Percentiles rank a stretch among this genome's conserved stretches.
Conservation (phyloP, 148 eudicot species). For the Suaeda aralocaspica region DNA sequence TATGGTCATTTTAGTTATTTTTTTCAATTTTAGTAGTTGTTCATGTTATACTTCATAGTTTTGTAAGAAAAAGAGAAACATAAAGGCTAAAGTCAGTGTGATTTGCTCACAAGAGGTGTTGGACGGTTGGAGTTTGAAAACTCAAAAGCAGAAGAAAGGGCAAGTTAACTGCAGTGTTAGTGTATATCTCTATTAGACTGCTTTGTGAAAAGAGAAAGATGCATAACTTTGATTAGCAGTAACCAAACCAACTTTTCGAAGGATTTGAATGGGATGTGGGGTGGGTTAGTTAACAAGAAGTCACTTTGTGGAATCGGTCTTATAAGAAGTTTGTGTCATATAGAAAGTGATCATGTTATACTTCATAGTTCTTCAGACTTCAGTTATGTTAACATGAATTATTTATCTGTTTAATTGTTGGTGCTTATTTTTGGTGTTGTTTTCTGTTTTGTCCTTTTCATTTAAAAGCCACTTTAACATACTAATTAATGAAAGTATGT, state of each 20-base stretch:
- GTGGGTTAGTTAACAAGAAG: conserved; percentile 56
- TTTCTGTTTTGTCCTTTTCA: too few relatives aligned
- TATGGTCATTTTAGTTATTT: too few relatives aligned
- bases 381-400: too few relatives aligned
- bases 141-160: conserved; percentile 86
- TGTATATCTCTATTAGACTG: conserved; percentile 56
- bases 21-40: too few relatives aligned
- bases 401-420: too few relatives aligned
- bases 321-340: conserved; percentile 58
- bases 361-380: too few relatives aligned
- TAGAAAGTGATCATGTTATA: too few relatives aligned
- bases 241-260: conserved; percentile 32
- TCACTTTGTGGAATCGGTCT: conserved; percentile 68
- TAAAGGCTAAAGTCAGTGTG: conserved; percentile 50
- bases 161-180: conserved; percentile 81
- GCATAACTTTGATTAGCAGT: conserved; percentile 46
- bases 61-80: conserved; percentile 24
- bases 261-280: conserved; percentile 62
- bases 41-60: conserved; percentile 20
- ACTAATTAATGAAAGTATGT: too few relatives aligned
- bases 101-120: conserved; percentile 75
- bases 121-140: conserved; percentile 64
- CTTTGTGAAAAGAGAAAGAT: conserved; percentile 53
- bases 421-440: too few relatives aligned
- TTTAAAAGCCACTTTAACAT: too few relatives aligned